Conservation (phyloP, 495 filamentous ascomycete species). For the Umbilicaria muhlenbergii region DNA sequence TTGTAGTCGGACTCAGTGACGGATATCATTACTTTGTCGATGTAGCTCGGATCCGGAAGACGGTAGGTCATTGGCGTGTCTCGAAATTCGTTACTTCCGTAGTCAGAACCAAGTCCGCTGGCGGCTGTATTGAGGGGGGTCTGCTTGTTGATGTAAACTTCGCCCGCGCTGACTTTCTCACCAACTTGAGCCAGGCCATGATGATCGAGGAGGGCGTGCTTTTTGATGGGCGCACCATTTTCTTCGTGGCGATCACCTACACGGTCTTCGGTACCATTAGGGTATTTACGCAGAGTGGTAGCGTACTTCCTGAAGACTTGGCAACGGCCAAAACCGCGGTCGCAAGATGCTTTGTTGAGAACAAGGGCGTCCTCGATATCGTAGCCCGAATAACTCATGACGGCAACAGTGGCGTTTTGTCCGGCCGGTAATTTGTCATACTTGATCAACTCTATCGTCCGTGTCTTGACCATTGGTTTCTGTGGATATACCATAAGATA, state of each 20-base stretch:
- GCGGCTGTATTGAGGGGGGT: constrained; percentile 57
- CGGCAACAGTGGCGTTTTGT: constrained; percentile 91
- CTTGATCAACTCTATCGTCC: constrained; percentile 90
- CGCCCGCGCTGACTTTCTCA: constrained; percentile 49
- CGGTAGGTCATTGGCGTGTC: constrained; percentile 67
- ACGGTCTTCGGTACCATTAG: constrained; percentile 62
- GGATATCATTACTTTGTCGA: constrained; percentile 88
- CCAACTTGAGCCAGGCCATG: constrained; percentile 82
- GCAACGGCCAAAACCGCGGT: constrained; percentile 88
- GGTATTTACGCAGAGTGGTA: constrained; percentile 60
- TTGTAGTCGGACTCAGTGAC: constrained; percentile 65
- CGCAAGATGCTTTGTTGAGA: constrained; percentile 84
- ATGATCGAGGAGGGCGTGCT: constrained; percentile 55
- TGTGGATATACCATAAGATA: constrained; percentile 97
- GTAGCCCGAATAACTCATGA: constrained; percentile 98
- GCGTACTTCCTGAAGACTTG: constrained; percentile 88
- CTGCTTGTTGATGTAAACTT: constrained; percentile 80
- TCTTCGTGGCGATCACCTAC: constrained; percentile 42
- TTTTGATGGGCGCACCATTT: constrained; percentile 47
- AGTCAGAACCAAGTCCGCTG: constrained; percentile 44
- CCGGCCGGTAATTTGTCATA: constrained; percentile 96
- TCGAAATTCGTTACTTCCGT: constrained; percentile 41
- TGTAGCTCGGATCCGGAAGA: constrained; percentile 67
- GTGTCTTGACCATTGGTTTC: constrained; percentile 90
- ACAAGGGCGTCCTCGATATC: constrained; percentile 99